Evolutionary conservation across 495 filamentous ascomycete species (phyloP).

Genomic region (Penicillium canescens): DNA sequence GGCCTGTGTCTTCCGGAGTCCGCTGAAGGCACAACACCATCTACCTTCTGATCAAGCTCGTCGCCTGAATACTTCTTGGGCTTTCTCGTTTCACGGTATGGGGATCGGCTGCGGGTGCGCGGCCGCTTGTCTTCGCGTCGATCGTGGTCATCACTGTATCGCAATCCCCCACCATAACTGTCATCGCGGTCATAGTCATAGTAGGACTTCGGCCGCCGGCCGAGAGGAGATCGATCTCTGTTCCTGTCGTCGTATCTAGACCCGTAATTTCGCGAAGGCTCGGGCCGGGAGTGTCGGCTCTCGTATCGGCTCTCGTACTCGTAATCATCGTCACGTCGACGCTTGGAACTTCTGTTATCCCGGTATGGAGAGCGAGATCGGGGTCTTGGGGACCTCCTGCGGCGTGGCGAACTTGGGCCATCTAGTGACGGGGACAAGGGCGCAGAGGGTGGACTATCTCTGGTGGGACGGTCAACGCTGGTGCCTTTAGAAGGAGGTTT

Average conservation of each 20-base stretch:
- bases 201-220: constrained; percentile 49
- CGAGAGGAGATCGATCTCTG: constrained; percentile 26
- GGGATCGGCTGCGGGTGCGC: constrained; percentile 65
- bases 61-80: constrained; percentile 44
- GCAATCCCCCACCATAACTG: constrained; percentile 42
- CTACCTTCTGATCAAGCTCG: constrained; percentile 29
- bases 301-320: constrained; percentile 51
- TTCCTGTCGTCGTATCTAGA: constrained; percentile 37
- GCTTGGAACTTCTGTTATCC: constrained; percentile 63
- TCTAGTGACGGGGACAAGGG: constrained; percentile 49
- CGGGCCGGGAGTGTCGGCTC: constrained; percentile 53
- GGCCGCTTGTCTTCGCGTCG: constrained; percentile 60
- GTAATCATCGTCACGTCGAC: constrained; percentile 59
- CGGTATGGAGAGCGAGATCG: constrained; percentile 45
- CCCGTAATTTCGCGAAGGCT: constrained; percentile 38
- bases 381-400: constrained; percentile 39
- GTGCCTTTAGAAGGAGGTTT: constrained; percentile 71
- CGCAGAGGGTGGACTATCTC: constrained; percentile 49
- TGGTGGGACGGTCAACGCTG: constrained; percentile 75
- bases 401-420: constrained; percentile 40
- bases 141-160: constrained; percentile 61
- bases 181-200: constrained; percentile 67
- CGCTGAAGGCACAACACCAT: constrained; percentile 15
- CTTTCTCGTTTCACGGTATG: constrained; percentile 43
- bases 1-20: constrained; percentile 33